A percentile compares a stretch with the other conserved stretches of the same genome.
These are phyloP conservation scores for Chlorella sp. DNA, from an alignment of 139 green algal genomes.

Conservation along the genomic window DNA sequence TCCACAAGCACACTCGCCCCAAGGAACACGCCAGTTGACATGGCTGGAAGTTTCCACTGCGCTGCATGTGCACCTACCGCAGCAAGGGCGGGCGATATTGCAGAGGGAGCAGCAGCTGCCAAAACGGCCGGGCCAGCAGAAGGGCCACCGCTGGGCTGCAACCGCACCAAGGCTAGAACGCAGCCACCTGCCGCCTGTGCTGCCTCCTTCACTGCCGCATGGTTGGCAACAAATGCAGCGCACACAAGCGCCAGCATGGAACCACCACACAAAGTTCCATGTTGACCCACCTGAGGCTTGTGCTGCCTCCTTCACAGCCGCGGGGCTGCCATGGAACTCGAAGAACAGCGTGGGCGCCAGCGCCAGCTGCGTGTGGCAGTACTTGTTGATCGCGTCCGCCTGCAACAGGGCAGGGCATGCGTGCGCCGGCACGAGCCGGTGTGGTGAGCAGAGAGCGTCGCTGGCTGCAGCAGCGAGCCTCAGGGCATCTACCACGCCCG, in stretches of 20 bases:
- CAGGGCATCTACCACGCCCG: too few species aligned
- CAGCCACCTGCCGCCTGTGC: too few species aligned
- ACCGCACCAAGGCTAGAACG: background rate
- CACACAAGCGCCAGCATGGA: background rate
- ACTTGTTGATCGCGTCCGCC: constrained; percentile 58
- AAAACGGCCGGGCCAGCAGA: background rate
- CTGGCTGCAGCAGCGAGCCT: too few species aligned
- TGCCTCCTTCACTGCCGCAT: constrained; percentile 19
- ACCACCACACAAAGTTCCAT: background rate
- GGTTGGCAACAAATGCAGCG: constrained; percentile 18
- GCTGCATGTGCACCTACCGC: too few species aligned
- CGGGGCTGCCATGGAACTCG: constrained; percentile 60
- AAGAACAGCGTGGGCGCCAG: constrained; percentile 70
- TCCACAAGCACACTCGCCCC: too few species aligned
- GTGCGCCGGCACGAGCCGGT: background rate
- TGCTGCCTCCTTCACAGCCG: constrained; percentile 35
- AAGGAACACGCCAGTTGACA: too few species aligned
- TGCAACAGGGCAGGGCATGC: background rate
- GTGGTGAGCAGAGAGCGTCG: background rate
- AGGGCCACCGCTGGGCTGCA: background rate
- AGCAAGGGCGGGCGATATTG: too few species aligned
- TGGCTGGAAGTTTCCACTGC: too few species aligned
- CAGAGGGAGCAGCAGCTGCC: background rate
- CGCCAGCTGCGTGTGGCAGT: constrained; percentile 53
- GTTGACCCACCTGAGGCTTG: constrained; percentile 23